A percentile compares a stretch with the other conserved stretches of the same genome.
Conservation (phyloP, 2,329 filamentous ascomycete genomes). For the Orbilia brochopaga region DNA sequence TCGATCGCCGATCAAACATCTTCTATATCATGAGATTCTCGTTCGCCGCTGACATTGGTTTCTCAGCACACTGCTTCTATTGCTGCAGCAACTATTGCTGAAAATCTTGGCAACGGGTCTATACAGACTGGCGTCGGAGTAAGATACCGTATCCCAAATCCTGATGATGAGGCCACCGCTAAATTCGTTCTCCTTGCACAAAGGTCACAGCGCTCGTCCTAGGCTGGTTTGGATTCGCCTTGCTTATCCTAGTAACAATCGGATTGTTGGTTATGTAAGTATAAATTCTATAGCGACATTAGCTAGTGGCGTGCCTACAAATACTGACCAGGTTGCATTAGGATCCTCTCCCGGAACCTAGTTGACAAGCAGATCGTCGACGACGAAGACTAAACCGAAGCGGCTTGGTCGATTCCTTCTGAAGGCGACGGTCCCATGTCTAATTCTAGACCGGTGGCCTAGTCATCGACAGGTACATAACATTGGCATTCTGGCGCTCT, state of each 20-base stretch:
- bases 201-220: conserved; percentile 81
- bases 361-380: conserved; percentile 49
- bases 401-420: neutral
- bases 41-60: neutral
- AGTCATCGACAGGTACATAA: conserved; percentile 13
- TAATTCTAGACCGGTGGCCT: neutral
- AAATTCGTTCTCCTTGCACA: neutral
- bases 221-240: conserved; percentile 94
- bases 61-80: conserved; percentile 87
- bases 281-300: neutral
- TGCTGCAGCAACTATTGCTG: conserved; percentile 88
- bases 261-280: conserved; percentile 82
- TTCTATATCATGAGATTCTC: neutral
- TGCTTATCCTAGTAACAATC: conserved; percentile 94
- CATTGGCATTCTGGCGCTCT: conserved; percentile 44
- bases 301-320: neutral
- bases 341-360: conserved; percentile 46
- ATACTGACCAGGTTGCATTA: conserved; percentile 11
- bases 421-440: neutral
- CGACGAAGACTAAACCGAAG: conserved; percentile 29
- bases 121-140: conserved; percentile 88
- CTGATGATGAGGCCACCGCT: neutral
- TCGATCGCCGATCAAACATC: neutral
- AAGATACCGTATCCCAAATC: neutral
- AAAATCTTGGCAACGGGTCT: conserved; percentile 88